Base-by-base conservation (phyloP, 768 basidiomycete species). In the Mycena albidolilacea region DNA sequence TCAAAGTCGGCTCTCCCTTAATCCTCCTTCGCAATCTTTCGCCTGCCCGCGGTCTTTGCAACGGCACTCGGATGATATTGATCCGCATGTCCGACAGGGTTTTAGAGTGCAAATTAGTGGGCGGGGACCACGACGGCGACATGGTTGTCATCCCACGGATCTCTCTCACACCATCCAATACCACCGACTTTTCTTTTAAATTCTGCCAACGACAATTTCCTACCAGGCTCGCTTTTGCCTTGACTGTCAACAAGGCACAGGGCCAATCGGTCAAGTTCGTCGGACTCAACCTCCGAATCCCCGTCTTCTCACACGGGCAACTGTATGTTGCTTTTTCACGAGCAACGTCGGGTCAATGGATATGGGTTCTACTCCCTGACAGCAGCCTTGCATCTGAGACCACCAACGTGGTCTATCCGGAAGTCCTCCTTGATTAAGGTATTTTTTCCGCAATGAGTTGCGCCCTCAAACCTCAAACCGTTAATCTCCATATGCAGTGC, bases 11-110 rank as follows among this genome's bases (percentile, higher is more conserved):
- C 15, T 69, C 58, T 21, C 67, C 67, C 4, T 23, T 69, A 4
- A 69, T 61, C 2, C 67, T 69, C 14, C 43, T 69, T 23, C 67
- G 67, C 7, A 69, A 69, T 35, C 57, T 69, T 1, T 57, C 67
- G 3, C 67, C 67, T 0, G 67, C 46, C 0, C 46, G 43, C 17
- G 58, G 58, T 17, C 61, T 62, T 30, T 62, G 61, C 41, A 62
- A 62, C 61, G 43, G 50, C 15, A 62, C 61, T 8, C 19, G 61
- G 9, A 44, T 62, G 61, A 62, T 46, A 21, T 44, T 62, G 19
- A 4, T 62, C 7, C 43, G 61, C 8, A 62, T 48, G 46, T 48
- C 46, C 17, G 46, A 48, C 46, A 48, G 46, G 15, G 17, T 48
- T 48, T 15, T 48, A 3, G 61, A 62, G 30, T 62, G 61, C 43